Conservation (phyloP, 768 basidiomycete species). For the Boletus rubescentipes region DNA sequence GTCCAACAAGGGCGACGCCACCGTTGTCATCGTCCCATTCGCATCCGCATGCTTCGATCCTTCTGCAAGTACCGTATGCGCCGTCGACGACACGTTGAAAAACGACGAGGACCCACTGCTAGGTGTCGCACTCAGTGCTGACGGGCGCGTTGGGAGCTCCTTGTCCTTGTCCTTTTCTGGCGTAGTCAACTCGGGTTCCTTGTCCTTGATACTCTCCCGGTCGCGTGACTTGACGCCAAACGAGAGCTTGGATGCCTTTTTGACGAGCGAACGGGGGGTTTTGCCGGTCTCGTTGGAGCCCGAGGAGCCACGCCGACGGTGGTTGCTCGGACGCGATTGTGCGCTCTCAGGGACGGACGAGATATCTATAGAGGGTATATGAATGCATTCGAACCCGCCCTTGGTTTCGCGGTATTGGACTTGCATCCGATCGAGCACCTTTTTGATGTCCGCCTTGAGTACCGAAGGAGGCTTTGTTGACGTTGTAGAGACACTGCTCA, state of each 20-base stretch:
- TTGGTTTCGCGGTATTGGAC: slow-evolving; percentile 91
- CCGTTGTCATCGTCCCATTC: slow-evolving; percentile 22
- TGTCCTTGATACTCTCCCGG: slow-evolving; percentile 43
- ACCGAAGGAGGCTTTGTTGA: slow-evolving; percentile 81
- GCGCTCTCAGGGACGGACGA: slow-evolving; percentile 59
- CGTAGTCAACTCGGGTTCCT: slow-evolving; percentile 38
- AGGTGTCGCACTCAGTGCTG: slow-evolving; percentile 57
- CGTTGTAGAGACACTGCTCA: slow-evolving; percentile 84
- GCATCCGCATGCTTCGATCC: slow-evolving; percentile 27
- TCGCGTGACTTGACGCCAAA: slow-evolving; percentile 65
- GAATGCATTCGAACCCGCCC: slow-evolving; percentile 94
- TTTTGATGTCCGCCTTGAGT: slow-evolving; percentile 81
- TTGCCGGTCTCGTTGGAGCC: slow-evolving; percentile 53
- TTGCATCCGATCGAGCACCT: slow-evolving; percentile 91
- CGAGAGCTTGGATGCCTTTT: slow-evolving; percentile 77
- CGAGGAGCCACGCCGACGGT: slow-evolving; percentile 45
- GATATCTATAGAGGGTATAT: slow-evolving; percentile 91
- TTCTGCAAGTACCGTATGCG: slow-evolving; percentile 41
- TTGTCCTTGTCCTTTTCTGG: too few species aligned
- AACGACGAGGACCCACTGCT: slow-evolving; percentile 83
- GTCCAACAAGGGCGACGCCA: slow-evolving; percentile 22
- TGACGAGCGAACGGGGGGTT: slow-evolving; percentile 56
- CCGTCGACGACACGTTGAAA: slow-evolving; percentile 72
- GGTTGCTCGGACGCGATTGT: slow-evolving; percentile 33
- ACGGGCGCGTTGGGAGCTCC: slow-evolving; percentile 45